A percentile compares a stretch with the other conserved stretches of the same genome.
phyloP scores from a whole-genome alignment of 352 stramenopile genomes.

The Globisporangium paddicum region DNA sequence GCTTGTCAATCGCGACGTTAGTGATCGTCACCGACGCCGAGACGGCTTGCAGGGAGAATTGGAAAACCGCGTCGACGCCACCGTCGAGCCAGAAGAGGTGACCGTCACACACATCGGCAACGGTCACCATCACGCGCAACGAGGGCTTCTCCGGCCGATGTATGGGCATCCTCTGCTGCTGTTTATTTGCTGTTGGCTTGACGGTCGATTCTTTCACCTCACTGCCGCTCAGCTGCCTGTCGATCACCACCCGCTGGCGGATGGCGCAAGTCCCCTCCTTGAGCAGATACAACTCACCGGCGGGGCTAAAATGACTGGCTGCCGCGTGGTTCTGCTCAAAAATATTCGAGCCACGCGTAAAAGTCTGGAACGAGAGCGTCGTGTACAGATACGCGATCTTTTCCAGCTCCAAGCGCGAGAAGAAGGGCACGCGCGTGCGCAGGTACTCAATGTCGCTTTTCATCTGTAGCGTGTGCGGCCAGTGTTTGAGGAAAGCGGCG shows the following conservation, averaged over 20 bases:
- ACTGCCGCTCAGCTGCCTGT: neutral
- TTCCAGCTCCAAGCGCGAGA: conserved; percentile 45
- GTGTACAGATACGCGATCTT: conserved; percentile 55
- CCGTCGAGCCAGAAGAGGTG: conserved; percentile 59
- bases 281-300: conserved; percentile 34
- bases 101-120: conserved; percentile 43
- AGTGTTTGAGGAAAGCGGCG: conserved; percentile 39
- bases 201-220: neutral
- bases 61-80: conserved; percentile 1
- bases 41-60: conserved; percentile 42
- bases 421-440: conserved; percentile 30
- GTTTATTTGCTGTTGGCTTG: neutral
- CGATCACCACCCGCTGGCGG: conserved; percentile 20
- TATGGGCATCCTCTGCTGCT: neutral
- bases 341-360: conserved; percentile 41
- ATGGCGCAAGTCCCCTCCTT: conserved; percentile 54
- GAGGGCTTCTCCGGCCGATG: conserved; percentile 1
- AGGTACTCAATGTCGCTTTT: conserved; percentile 45
- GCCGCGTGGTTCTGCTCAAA: conserved; percentile 16
- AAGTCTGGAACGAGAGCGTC: conserved; percentile 37
- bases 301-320: neutral
- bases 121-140: conserved; percentile 36
- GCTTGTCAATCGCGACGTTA: conserved; percentile 40
- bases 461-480: conserved; percentile 28
- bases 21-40: conserved; percentile 41